phyloP scores from a whole-genome alignment of 1,284 basidiomycete species.

The Polyporus tsugae region DNA sequence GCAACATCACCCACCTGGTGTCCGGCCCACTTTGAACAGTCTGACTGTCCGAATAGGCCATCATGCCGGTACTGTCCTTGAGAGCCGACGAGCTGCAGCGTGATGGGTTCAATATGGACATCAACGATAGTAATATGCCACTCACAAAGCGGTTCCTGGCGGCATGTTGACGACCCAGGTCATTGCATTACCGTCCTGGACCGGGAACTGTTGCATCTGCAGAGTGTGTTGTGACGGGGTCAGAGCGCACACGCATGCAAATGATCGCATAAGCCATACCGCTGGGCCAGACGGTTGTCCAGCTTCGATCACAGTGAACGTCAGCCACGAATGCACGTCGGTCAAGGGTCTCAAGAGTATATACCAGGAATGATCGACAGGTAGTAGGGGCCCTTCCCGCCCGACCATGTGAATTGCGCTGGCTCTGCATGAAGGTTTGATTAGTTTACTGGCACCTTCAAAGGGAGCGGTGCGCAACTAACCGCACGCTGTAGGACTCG shows the following conservation, averaged over 20 bases:
- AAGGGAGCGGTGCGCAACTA: constrained; percentile 37
- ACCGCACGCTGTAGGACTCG: constrained; percentile 62
- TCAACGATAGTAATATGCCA: constrained; percentile 12
- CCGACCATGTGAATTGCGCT: constrained; percentile 61
- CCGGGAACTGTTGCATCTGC: constrained; percentile 64
- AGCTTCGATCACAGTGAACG: constrained; percentile 44
- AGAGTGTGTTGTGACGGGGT: not conserved
- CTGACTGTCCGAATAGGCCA: constrained; percentile 63
- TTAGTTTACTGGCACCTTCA: not conserved
- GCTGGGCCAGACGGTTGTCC: constrained; percentile 63
- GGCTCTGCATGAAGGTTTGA: constrained; percentile 55
- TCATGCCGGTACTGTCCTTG: constrained; percentile 67
- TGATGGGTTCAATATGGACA: constrained; percentile 8
- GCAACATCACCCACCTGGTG: constrained; percentile 41
- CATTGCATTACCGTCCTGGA: constrained; percentile 51
- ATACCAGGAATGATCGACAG: constrained; percentile 69
- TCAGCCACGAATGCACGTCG: not conserved
- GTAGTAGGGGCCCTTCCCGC: constrained; percentile 69
- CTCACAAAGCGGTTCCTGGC: constrained; percentile 64
- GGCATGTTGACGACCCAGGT: constrained; percentile 73
- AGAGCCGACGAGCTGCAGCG: constrained; percentile 55
- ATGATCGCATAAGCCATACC: constrained; percentile 45
- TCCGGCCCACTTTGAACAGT: constrained; percentile 55
- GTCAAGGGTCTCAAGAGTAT: not conserved
- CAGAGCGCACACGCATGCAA: not conserved